Conservation (phyloP, 306 rosid genomes). For the Trifolium fragiferum region DNA sequence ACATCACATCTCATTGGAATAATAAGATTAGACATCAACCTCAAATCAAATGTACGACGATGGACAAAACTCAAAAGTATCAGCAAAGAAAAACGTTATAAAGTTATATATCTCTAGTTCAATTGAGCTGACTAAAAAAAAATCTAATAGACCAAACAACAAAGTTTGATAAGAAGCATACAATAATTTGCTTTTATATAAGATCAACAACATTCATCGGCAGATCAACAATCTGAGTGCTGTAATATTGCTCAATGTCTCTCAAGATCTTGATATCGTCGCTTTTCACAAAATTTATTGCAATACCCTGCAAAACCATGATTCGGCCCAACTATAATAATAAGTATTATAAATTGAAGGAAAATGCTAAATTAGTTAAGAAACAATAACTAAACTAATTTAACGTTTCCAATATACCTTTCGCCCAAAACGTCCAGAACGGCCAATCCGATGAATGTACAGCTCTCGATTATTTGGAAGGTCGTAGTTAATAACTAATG, state of each 20-base stretch:
- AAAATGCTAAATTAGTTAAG: too few relatives aligned
- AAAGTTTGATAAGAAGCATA: slow-evolving; percentile 28
- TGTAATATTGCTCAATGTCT: slow-evolving; percentile 94
- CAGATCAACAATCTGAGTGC: slow-evolving; percentile 96
- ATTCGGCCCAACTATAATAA: slow-evolving; percentile 19
- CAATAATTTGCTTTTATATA: slow-evolving; percentile 49
- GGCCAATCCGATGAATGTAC: slow-evolving; percentile 96
- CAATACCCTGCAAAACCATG: slow-evolving; percentile 80
- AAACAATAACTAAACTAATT: slow-evolving; percentile 9
- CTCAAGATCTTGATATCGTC: slow-evolving; percentile 92
- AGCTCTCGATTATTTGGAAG: slow-evolving; percentile 98
- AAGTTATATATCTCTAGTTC: slow-evolving; percentile 22
- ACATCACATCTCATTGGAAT: slow-evolving; percentile 18
- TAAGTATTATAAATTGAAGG: background rate
- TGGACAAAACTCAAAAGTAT: slow-evolving; percentile 11
- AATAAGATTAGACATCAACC: slow-evolving; percentile 34
- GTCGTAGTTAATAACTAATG: slow-evolving; percentile 88
- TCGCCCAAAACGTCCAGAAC: slow-evolving; percentile 98
- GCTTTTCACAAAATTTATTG: slow-evolving; percentile 91
- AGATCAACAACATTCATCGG: slow-evolving; percentile 97
- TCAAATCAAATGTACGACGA: slow-evolving; percentile 28
- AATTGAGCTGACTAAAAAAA: slow-evolving; percentile 14
- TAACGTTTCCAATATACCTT: slow-evolving; percentile 68
- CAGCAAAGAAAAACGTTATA: slow-evolving; percentile 21
- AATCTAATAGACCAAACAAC: slow-evolving; percentile 27